phyloP scores from a whole-genome alignment of 108 stramenopile genomes.

The Skeletonema grethae region DNA sequence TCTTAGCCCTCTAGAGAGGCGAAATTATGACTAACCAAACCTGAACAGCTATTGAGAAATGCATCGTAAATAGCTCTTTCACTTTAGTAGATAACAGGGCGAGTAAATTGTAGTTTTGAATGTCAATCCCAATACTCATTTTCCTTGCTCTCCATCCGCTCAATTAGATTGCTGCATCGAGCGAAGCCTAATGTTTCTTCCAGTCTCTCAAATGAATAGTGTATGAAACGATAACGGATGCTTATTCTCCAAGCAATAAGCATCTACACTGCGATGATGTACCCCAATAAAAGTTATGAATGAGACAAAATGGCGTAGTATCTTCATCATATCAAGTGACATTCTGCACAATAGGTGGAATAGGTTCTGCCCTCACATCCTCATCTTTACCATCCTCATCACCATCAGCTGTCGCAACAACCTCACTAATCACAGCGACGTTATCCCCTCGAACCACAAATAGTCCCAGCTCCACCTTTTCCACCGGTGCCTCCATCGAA shows the following conservation, averaged over 20 bases:
- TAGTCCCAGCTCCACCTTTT: conserved; percentile 77
- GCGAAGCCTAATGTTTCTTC: too few species aligned
- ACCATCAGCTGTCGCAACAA: neutral
- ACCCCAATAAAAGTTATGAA: neutral
- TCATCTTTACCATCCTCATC: conserved; percentile 19
- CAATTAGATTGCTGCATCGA: too few species aligned
- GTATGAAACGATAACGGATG: neutral
- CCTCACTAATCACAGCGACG: conserved; percentile 55
- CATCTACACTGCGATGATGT: neutral
- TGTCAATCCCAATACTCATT: too few species aligned
- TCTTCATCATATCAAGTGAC: conserved; percentile 17
- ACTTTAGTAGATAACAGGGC: too few species aligned
- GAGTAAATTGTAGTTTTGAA: too few species aligned
- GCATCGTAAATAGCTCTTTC: too few species aligned
- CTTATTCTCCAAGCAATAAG: conserved; percentile 5
- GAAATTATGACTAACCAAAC: too few species aligned
- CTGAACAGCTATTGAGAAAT: too few species aligned
- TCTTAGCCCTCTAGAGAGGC: too few species aligned
- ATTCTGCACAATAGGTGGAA: conserved; percentile 42
- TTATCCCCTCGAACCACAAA: conserved; percentile 87
- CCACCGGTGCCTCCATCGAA: conserved; percentile 56
- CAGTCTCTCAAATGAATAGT: neutral
- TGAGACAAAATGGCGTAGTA: neutral
- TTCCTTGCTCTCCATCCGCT: too few species aligned
- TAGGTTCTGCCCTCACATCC: conserved; percentile 47